phyloP scores from a whole-genome alignment of 176 grass and related monocot species.

The Thinopyrum elongatum region DNA sequence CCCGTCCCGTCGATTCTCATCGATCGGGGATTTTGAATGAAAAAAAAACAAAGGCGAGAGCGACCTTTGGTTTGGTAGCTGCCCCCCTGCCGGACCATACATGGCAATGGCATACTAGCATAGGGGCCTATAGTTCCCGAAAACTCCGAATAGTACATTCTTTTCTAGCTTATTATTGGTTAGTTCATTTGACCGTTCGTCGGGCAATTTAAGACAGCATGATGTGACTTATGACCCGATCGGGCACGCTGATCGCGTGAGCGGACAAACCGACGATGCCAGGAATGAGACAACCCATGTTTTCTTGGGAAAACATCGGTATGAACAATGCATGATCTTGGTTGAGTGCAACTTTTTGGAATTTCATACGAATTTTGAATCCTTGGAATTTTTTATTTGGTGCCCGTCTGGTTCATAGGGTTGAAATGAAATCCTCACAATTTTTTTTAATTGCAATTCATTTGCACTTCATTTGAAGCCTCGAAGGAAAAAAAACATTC shows the following conservation, averaged over 20 bases:
- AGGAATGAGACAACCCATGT: background rate
- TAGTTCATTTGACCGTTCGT: background rate
- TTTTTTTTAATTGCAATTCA: no score
- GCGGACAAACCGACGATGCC: background rate
- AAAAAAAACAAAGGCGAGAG: background rate
- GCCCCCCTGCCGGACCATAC: background rate
- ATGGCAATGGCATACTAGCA: background rate
- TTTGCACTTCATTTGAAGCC: no score
- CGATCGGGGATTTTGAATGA: background rate
- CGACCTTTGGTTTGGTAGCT: background rate
- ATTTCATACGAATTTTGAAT: no score
- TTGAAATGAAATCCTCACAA: no score
- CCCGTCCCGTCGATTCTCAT: background rate
- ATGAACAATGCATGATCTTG: no score
- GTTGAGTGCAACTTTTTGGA: no score
- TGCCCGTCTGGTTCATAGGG: no score
- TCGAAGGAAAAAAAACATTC: no score
- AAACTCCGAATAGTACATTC: background rate
- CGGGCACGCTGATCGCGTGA: slow-evolving; percentile 16
- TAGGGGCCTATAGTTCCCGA: background rate
- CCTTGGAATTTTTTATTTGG: no score
- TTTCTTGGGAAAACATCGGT: no score
- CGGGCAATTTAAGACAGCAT: background rate
- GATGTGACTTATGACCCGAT: background rate
- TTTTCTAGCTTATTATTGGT: background rate